Base-by-base conservation (phyloP, 2,329 filamentous ascomycete genomes). In the Helotiales sp. region DNA sequence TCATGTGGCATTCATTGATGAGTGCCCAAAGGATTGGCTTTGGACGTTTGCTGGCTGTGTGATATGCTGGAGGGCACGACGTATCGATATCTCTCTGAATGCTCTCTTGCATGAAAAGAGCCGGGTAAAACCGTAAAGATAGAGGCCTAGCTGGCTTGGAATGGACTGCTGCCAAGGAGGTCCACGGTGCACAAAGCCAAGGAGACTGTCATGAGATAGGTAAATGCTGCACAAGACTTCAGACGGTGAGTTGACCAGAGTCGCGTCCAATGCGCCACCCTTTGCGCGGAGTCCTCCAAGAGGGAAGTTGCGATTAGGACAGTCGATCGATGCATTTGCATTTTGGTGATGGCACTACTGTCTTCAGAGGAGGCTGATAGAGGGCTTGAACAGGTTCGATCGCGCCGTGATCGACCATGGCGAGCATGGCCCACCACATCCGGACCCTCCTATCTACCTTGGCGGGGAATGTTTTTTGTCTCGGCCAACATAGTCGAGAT, bases 391-490 rank as follows among this genome's bases (percentile, higher is more conserved):
- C 30, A 20, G 28, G 50, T 54, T 54, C 28, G 40, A 32, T 57
- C 6, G 52, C 30, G n/a, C n/a, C 17, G 28, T 34, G 52, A 57
- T 57, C 28, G 32, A 37, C 52, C 30, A 2, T 50, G 24, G 30
- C 28, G 32, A 37, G 30, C 30, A 2, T 50, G 24, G 30, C n/a
- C 20, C 30, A 57, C 20, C n/a, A 57, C 30, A 57, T 22, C 32
- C 11, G n/a, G 52, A 34, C 52, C 52, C 32, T 34, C 20, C 32
- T 7, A 22, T 37, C 52, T 6, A 57, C n/a, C 52, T 57, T 37
- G 52, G 52, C 52, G n/a, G n/a, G 52, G 15, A n/a, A 40, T 57
- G 52, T 32, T 55, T 55, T 55, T 55, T 50, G 11, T 50, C 50
- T 34, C 28, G 28, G 47, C 24, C 11, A 24, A 37, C 52, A 37